Evolutionary conservation across 2,329 filamentous ascomycete genomes (phyloP).

Genomic region (Aspergillus ibericus): DNA sequence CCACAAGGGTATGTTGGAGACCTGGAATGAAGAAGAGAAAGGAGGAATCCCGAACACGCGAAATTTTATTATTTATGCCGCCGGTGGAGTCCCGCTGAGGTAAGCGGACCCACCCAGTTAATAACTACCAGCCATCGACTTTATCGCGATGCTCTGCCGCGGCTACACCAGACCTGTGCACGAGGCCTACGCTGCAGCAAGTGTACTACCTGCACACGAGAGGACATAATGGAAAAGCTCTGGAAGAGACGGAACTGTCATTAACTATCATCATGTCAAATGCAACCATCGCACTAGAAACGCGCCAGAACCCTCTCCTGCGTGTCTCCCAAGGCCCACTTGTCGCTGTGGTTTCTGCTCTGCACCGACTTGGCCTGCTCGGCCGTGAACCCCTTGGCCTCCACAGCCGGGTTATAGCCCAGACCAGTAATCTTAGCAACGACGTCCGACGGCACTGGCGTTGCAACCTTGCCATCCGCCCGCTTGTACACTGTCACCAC

Average conservation of each 20-base stretch:
- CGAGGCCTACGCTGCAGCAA: no score
- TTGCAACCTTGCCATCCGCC: slow-evolving; percentile 69
- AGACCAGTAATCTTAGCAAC: slow-evolving; percentile 68
- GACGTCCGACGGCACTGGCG: slow-evolving; percentile 59
- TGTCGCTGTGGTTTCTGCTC: slow-evolving; percentile 66
- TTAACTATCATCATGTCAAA: no score
- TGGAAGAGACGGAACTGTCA: no score
- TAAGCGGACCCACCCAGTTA: slow-evolving; percentile 6
- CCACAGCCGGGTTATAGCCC: slow-evolving; percentile 89
- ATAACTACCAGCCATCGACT: no score
- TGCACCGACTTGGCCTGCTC: slow-evolving; percentile 69
- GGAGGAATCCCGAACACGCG: slow-evolving; percentile 18
- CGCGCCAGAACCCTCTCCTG: slow-evolving; percentile 71
- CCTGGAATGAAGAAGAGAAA: slow-evolving; percentile 35
- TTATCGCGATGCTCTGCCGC: no score
- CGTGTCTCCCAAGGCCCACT: slow-evolving; percentile 77
- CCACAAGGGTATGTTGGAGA: slow-evolving; percentile 50
- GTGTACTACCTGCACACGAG: no score
- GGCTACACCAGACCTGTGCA: no score
- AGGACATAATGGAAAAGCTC: no score
- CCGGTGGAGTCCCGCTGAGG: slow-evolving; percentile 14
- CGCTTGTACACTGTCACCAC: slow-evolving; percentile 88
- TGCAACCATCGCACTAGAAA: slow-evolving; percentile 45
- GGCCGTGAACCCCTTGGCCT: slow-evolving; percentile 83
- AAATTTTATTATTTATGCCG: slow-evolving; percentile 23